Conservation (phyloP, 2,329 filamentous ascomycete genomes). For the Aspergillus quadrilineatus region DNA sequence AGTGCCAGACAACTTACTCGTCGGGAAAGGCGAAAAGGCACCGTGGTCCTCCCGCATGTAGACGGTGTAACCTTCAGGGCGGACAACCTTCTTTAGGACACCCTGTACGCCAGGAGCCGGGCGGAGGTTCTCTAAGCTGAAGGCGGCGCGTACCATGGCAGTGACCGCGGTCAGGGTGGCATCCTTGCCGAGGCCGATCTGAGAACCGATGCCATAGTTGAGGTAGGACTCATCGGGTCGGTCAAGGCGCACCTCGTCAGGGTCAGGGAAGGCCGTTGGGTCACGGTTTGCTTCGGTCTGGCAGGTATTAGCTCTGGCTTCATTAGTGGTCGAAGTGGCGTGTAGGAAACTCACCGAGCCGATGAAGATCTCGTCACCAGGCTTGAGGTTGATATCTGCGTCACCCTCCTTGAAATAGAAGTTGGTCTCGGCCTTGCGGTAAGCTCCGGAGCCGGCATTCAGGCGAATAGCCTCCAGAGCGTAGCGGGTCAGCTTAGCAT, state of each 20-base stretch:
- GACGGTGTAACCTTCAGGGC: constrained; percentile 55
- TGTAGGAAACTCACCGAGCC: constrained; percentile 52
- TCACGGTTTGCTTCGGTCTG: constrained; percentile 56
- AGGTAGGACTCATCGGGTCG: constrained; percentile 66
- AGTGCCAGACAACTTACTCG: constrained; percentile 30
- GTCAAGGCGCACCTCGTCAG: constrained; percentile 56
- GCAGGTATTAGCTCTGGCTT: neutral
- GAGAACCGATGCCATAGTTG: constrained; percentile 62
- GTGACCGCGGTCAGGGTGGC: constrained; percentile 62
- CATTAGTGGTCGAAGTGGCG: neutral
- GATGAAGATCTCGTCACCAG: constrained; percentile 63
- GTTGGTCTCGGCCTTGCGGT: constrained; percentile 54
- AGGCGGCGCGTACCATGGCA: constrained; percentile 67
- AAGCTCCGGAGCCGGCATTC: constrained; percentile 61
- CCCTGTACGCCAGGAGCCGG: constrained; percentile 65
- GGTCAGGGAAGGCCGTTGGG: constrained; percentile 38
- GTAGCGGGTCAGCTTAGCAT: constrained; percentile 66
- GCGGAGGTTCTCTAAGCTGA: constrained; percentile 60
- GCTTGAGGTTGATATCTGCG: constrained; percentile 51
- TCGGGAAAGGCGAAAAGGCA: constrained; percentile 53
- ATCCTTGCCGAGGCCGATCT: constrained; percentile 62
- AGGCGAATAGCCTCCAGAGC: constrained; percentile 71
- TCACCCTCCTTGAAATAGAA: constrained; percentile 55
- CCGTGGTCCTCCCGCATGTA: constrained; percentile 69
- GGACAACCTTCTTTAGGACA: constrained; percentile 63